Evolutionary conservation across 305 asterid genomes (phyloP), one percentile per base, ranked within the genome.

Genomic region (Withania somnifera): DNA sequence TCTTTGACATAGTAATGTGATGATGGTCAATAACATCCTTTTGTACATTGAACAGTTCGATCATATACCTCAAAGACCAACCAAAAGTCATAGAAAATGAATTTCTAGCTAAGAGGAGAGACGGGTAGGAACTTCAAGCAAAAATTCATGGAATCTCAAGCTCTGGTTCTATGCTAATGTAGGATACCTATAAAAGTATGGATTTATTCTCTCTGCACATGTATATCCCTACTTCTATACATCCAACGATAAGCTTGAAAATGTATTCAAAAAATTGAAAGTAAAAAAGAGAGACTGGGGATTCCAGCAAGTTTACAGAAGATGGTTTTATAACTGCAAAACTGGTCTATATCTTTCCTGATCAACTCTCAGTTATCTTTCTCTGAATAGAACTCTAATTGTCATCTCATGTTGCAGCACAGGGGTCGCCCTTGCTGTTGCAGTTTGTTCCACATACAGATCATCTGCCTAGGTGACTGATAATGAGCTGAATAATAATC

Each of bases 401-500:
- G 92, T 93, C 90, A 95, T 87, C 98, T 91, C 97, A 95, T 87
- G 87, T 94, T 90, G 94, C 99, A 95, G 84, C 99, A 95, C 3
- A 86, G 85, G 54, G 99, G 93, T 84, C 69, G 86, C 45, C 97
- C 97, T 2, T 22, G 83, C 82, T 87, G 85, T 78, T 80, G 87
- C 56, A 95, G 86, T 85, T 95, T 95, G 88, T 90, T 90, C 98
- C 98, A 95, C 82, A 94, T 88, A 75, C 99, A 95, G 20, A 92
- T 85, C 98, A 95, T 95, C 86, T 93, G 99, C 78, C 97, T 87
- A 0, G 98, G 99, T 51, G 99, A 95, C 84, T 95, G 99, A 83
- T 95, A 95, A 82, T 95, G 99, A 32, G 99, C 95, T 5, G 97
- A 92, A 58, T 84, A 87, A 84, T 95, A 95, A 79, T 90, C 97